phyloP scores from a whole-genome alignment of 768 basidiomycete genomes.

The Boletus eberwhitei region DNA sequence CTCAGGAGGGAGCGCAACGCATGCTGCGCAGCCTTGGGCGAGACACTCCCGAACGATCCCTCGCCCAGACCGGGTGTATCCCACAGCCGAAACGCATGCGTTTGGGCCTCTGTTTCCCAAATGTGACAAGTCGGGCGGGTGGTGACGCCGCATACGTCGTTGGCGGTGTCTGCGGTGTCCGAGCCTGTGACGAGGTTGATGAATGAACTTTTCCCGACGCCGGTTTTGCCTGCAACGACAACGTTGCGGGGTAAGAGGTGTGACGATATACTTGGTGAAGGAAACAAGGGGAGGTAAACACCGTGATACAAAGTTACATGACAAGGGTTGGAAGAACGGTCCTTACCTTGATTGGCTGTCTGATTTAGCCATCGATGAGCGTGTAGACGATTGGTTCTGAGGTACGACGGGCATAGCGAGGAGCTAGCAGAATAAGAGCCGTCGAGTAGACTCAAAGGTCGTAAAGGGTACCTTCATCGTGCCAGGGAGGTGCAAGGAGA shows the following conservation, averaged over 20 bases:
- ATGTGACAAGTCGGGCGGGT: constrained; percentile 3
- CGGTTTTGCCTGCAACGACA: constrained; percentile 23
- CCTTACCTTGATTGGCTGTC: constrained; percentile 7
- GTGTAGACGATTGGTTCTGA: neutral
- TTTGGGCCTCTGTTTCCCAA: constrained; percentile 20
- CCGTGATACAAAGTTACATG: neutral
- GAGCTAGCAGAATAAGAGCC: neutral
- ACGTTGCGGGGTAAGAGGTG: constrained; percentile 17
- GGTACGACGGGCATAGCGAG: neutral
- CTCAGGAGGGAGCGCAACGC: constrained; percentile 18
- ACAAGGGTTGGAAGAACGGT: neutral
- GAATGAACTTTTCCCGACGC: constrained; percentile 26
- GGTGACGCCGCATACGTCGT: constrained; percentile 25
- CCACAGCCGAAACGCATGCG: constrained; percentile 21
- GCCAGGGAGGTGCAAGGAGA: neutral
- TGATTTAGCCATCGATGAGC: constrained; percentile 7
- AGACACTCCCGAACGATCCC: constrained; percentile 23
- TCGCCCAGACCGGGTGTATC: constrained; percentile 24
- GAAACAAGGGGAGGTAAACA: neutral
- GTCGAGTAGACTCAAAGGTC: neutral
- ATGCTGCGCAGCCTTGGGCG: constrained; percentile 19
- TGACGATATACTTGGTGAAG: neutral
- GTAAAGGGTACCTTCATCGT: neutral
- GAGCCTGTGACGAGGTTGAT: constrained; percentile 22
- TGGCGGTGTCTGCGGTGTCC: constrained; percentile 14